Conservation (phyloP, 1,284 basidiomycete species). For the Sporisorium iseilematis-ciliati region DNA sequence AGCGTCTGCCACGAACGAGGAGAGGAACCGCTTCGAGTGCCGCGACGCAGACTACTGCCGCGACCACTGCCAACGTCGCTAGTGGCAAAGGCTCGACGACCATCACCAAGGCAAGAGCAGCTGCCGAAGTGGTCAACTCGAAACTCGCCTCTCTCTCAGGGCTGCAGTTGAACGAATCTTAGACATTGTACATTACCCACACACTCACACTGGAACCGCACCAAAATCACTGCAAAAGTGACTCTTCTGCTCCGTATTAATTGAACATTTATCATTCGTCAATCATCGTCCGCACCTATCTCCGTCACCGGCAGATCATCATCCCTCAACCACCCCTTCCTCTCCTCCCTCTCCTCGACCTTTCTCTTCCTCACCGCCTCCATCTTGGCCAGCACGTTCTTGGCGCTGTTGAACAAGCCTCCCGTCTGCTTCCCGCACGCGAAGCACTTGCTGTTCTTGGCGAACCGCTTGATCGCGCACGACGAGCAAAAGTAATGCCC, state of each 20-base stretch:
- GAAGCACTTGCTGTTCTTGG: slow-evolving; percentile 93
- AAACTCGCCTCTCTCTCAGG: slow-evolving; percentile 20
- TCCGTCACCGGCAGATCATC: slow-evolving; percentile 41
- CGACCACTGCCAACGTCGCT: not conserved
- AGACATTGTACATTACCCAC: slow-evolving; percentile 1
- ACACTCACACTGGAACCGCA: not conserved
- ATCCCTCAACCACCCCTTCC: slow-evolving; percentile 12
- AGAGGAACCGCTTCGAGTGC: slow-evolving; percentile 12
- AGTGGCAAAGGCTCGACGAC: not conserved
- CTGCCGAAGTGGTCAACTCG: slow-evolving; percentile 19
- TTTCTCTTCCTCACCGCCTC: slow-evolving; percentile 36
- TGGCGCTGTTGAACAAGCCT: slow-evolving; percentile 92
- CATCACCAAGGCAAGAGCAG: slow-evolving; percentile 1
- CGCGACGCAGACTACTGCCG: not conserved
- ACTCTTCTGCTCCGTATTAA: no score
- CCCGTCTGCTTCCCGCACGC: slow-evolving; percentile 92
- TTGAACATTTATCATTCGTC: not conserved
- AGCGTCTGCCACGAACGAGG: slow-evolving; percentile 23
- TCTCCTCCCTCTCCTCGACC: slow-evolving; percentile 37
- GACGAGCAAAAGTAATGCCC: slow-evolving; percentile 94
- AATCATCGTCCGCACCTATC: slow-evolving; percentile 14
- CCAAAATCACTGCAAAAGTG: no score
- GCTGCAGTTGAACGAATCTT: slow-evolving; percentile 4
- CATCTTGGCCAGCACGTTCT: slow-evolving; percentile 83
- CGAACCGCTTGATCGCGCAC: slow-evolving; percentile 92